Evolutionary conservation across 2,329 filamentous ascomycete species (phyloP).

Genomic region (Talaromyces sp.): DNA sequence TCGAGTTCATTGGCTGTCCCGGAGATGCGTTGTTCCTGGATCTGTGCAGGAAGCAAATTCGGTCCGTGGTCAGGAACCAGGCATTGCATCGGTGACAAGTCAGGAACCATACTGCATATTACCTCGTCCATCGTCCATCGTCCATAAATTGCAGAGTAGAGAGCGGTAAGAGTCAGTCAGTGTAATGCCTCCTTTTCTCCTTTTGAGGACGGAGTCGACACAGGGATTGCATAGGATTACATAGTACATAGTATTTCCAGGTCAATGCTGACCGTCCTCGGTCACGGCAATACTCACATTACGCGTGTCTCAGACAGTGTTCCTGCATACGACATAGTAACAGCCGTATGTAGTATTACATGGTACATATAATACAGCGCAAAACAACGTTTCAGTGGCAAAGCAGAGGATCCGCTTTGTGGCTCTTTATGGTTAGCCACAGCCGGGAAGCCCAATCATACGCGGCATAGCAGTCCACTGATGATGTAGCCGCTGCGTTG

Average conservation of each 20-base stretch:
- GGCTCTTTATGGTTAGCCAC: conserved; percentile 9
- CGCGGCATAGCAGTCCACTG: neutral
- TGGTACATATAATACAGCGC: neutral
- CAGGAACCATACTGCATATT: too few relatives aligned
- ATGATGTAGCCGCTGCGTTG: neutral
- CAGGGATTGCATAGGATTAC: too few relatives aligned
- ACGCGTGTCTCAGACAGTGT: neutral
- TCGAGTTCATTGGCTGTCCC: neutral
- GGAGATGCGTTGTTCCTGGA: neutral
- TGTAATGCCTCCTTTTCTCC: too few relatives aligned
- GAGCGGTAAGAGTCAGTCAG: too few relatives aligned
- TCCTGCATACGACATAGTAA: neutral
- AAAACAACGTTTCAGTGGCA: conserved; percentile 5
- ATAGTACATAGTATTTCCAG: too few relatives aligned
- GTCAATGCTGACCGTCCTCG: neutral
- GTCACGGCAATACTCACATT: neutral
- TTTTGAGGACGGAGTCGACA: too few relatives aligned
- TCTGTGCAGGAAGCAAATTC: neutral
- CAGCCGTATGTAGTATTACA: too few relatives aligned
- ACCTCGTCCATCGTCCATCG: too few relatives aligned
- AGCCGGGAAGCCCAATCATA: neutral
- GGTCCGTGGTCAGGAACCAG: neutral
- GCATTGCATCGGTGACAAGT: neutral
- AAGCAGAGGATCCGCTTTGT: neutral
- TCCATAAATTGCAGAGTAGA: too few relatives aligned